Conservation (phyloP, 176 grass and related monocot species). For the Ampelocalamus luodianensis region DNA sequence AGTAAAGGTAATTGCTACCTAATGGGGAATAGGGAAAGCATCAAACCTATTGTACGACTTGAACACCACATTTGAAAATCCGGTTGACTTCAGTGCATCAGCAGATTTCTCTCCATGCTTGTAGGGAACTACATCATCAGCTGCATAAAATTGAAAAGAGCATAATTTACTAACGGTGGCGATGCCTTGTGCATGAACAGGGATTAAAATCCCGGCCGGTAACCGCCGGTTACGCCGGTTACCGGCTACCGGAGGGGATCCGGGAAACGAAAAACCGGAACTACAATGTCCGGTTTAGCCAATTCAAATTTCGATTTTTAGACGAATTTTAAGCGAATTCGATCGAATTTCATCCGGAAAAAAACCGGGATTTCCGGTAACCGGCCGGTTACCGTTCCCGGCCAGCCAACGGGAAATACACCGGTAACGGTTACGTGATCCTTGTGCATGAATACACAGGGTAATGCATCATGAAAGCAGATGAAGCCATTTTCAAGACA, state of each 20-base stretch:
- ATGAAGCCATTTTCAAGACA: neutral
- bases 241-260: too few species aligned
- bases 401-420: too few species aligned
- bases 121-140: constrained; percentile 85
- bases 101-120: constrained; percentile 92
- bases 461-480: constrained; percentile 27
- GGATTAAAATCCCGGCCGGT: too few species aligned
- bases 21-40: neutral
- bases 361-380: too few species aligned
- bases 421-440: too few species aligned
- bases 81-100: constrained; percentile 66
- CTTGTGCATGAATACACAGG: neutral
- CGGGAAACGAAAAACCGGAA: too few species aligned
- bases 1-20: neutral
- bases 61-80: constrained; percentile 79
- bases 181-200: constrained; percentile 3
- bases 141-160: constrained; percentile 51
- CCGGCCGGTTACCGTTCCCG: too few species aligned
- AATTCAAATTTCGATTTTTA: too few species aligned
- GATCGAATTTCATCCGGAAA: too few species aligned
- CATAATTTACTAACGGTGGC: neutral
- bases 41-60: constrained; percentile 83
- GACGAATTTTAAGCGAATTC: too few species aligned
- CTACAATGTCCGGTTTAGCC: too few species aligned
- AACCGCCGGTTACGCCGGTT: too few species aligned